phyloP scores from a whole-genome alignment of 495 filamentous ascomycete species.

The Pseudomonodictys pantanalensis region DNA sequence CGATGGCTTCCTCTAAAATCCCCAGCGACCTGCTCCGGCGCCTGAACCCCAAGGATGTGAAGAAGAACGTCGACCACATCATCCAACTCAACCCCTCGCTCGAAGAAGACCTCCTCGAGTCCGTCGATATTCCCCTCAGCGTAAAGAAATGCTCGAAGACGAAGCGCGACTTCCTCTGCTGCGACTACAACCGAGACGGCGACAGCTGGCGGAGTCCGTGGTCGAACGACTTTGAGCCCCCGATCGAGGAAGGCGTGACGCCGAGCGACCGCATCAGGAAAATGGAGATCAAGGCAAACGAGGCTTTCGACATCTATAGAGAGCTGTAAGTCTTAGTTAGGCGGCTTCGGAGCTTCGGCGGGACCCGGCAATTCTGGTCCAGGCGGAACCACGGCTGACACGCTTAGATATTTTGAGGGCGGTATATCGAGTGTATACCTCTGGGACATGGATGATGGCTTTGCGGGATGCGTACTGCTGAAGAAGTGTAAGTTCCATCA shows the following conservation, averaged over 20 bases:
- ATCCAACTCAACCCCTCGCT: slow-evolving; percentile 84
- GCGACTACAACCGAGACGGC: slow-evolving; percentile 99
- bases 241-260: slow-evolving; percentile 49
- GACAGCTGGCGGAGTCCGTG: slow-evolving; percentile 95
- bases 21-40: slow-evolving; percentile 95
- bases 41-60: slow-evolving; percentile 87
- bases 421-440: slow-evolving; percentile 94
- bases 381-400: slow-evolving; percentile 8
- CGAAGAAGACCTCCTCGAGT: slow-evolving; percentile 95
- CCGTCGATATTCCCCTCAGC: slow-evolving; percentile 91
- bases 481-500: slow-evolving; percentile 81
- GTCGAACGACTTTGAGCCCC: slow-evolving; percentile 97
- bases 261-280: slow-evolving; percentile 62
- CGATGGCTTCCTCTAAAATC: slow-evolving; percentile 4
- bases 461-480: slow-evolving; percentile 89
- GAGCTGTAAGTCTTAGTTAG: slow-evolving; percentile 60
- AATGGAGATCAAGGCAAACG: slow-evolving; percentile 90
- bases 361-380: neutral
- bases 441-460: slow-evolving; percentile 98
- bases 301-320: slow-evolving; percentile 94
- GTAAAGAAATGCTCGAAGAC: slow-evolving; percentile 80
- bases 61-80: slow-evolving; percentile 77
- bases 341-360: neutral
- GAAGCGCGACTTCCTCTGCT: slow-evolving; percentile 93
- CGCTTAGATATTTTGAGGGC: slow-evolving; percentile 80